These are phyloP conservation scores for Clarkia xantiana DNA, from an alignment of 345 rosid species.

Conservation along the genomic window DNA sequence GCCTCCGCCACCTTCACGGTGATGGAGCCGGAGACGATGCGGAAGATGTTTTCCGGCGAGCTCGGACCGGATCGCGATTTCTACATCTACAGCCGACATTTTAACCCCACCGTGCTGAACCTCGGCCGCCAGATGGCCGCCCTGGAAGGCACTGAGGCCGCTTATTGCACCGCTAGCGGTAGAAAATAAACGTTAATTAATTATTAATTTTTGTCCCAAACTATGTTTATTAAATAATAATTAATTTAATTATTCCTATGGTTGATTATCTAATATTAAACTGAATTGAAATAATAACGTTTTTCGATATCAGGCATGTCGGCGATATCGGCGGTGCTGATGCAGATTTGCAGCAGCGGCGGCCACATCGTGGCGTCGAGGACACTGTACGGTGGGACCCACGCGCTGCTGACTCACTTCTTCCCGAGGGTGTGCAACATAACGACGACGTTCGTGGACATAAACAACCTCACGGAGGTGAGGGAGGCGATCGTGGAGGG, in stretches of 20 bases:
- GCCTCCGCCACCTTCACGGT: constrained; percentile 99
- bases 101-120: constrained; percentile 85
- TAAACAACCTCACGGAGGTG: constrained; percentile 41
- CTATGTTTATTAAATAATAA: too few species aligned
- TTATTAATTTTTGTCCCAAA: too few species aligned
- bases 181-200: neutral
- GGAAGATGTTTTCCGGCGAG: constrained; percentile 81
- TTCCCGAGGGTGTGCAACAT: constrained; percentile 71
- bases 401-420: constrained; percentile 77
- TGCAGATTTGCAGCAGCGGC: constrained; percentile 91
- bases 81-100: constrained; percentile 93
- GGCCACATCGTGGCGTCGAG: constrained; percentile 85
- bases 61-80: constrained; percentile 95
- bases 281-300: too few species aligned
- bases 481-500: constrained; percentile 46
- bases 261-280: too few species aligned
- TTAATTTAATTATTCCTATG: too few species aligned
- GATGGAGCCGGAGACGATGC: constrained; percentile 95
- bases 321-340: constrained; percentile 77
- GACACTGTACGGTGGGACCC: constrained; percentile 82
- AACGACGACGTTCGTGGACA: constrained; percentile 74
- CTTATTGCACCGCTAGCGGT: constrained; percentile 97
- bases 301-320: constrained; percentile 99
- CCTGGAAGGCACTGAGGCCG: constrained; percentile 94
- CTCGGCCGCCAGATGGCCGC: constrained; percentile 98